Evolutionary conservation across 371 early-diverging fungal genomes (phyloP).

Genomic region (Blakeslea trispora): DNA sequence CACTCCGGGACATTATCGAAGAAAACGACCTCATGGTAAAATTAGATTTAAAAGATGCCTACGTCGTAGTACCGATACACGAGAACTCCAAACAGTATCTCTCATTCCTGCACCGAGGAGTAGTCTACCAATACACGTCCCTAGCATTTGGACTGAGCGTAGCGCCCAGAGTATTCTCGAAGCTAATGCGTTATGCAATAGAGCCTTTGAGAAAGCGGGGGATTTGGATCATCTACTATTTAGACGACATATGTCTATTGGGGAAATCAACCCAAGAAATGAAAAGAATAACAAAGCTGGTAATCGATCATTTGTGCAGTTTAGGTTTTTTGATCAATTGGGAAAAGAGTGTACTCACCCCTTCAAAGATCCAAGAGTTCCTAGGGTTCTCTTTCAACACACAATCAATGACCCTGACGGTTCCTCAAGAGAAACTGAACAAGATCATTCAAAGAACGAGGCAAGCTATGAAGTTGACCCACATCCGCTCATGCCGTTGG

Average conservation of each 20-base stretch:
- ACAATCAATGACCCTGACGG: conserved; percentile 7
- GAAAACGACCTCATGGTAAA: conserved; percentile 3
- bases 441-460: conserved; percentile 2
- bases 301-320: background rate
- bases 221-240: conserved; percentile 11
- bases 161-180: conserved; percentile 13
- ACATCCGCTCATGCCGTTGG: conserved; percentile 5
- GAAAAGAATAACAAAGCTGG: background rate
- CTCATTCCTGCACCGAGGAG: conserved; percentile 4
- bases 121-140: conserved; percentile 16
- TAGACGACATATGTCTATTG: conserved; percentile 14
- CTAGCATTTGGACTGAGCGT: conserved; percentile 17
- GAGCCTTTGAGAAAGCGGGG: conserved; percentile 11
- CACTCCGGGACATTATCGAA: conserved; percentile 11
- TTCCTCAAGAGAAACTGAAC: conserved; percentile 2
- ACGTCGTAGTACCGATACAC: conserved; percentile 10
- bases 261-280: background rate
- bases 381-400: conserved; percentile 20
- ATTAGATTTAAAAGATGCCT: conserved; percentile 14
- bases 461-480: background rate
- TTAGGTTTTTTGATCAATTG: conserved; percentile 13
- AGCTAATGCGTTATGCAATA: conserved; percentile 10
- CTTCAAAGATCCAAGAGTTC: conserved; percentile 4
- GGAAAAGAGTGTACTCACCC: conserved; percentile 9
- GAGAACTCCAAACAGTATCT: conserved; percentile 1